A percentile compares a stretch with the other conserved stretches of the same genome.
phyloP scores from a whole-genome alignment of 257 asterid genomes.

The Ballota nigra region DNA sequence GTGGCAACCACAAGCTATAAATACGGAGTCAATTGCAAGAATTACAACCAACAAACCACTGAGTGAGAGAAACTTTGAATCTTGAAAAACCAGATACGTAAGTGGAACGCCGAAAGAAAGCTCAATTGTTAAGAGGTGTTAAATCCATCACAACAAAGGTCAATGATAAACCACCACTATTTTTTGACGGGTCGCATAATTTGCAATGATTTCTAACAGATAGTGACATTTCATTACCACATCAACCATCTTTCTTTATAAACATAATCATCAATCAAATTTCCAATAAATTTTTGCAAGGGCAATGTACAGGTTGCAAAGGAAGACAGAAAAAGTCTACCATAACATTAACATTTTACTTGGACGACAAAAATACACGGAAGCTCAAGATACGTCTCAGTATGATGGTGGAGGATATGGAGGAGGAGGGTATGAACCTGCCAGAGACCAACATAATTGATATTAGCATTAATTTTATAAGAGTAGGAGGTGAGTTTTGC shows the following conservation, averaged over 20 bases:
- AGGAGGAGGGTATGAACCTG: conserved; percentile 50
- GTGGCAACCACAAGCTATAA: neutral
- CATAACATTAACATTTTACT: neutral
- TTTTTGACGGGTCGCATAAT: conserved; percentile 17
- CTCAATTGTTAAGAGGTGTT: conserved; percentile 9
- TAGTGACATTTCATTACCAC: conserved; percentile 16
- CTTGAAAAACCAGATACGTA: neutral
- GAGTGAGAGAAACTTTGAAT: neutral
- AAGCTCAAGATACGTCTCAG: neutral
- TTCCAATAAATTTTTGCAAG: conserved; percentile 5
- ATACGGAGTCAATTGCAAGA: neutral
- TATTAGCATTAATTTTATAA: neutral
- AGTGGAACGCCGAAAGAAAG: conserved; percentile 28
- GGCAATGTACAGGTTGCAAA: conserved; percentile 5
- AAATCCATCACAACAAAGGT: conserved; percentile 29
- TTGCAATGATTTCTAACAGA: conserved; percentile 23
- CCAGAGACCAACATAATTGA: neutral
- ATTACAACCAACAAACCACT: neutral
- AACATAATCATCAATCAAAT: conserved; percentile 13
- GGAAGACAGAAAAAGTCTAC: neutral
- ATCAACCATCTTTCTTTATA: conserved; percentile 1
- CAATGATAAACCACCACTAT: conserved; percentile 26
- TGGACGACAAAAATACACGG: neutral
- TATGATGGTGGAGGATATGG: conserved; percentile 6
- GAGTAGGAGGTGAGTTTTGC: neutral